Evolutionary conservation across 2,329 filamentous ascomycete genomes (phyloP).

Genomic region (Hypoxylon sp.): DNA sequence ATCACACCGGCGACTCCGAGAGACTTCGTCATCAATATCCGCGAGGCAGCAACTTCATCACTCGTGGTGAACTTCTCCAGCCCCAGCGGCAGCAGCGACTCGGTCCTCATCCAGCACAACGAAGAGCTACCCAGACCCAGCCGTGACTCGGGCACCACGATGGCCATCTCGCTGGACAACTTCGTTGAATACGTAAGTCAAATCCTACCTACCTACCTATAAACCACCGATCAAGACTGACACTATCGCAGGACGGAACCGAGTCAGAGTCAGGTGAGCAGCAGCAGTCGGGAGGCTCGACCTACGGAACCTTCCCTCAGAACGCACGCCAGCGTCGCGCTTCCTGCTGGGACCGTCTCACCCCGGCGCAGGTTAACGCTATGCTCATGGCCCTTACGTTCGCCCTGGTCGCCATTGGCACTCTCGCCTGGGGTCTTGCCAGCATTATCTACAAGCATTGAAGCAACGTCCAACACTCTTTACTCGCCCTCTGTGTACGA

Average conservation of each 20-base stretch:
- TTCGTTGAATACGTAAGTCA: not conserved
- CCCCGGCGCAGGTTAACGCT: not conserved
- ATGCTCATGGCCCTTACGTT: not conserved
- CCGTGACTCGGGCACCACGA: not conserved
- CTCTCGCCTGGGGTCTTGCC: not conserved
- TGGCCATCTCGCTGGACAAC: not conserved
- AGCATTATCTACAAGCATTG: not conserved
- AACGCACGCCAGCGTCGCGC: not conserved
- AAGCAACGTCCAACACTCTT: not conserved
- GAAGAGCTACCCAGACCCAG: too few species aligned
- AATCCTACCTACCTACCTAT: not conserved
- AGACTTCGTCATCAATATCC: too few species aligned
- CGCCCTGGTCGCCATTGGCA: not conserved
- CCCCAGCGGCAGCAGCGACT: not conserved
- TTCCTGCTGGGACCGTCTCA: not conserved
- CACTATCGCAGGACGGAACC: not conserved
- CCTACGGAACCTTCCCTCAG: not conserved
- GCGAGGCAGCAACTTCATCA: not conserved
- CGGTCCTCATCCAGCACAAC: not conserved
- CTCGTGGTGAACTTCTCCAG: not conserved
- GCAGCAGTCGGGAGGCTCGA: not conserved
- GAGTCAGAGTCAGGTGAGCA: not conserved
- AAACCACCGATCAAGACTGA: not conserved
- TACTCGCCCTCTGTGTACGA: not conserved
- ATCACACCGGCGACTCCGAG: too few species aligned